Conservation (phyloP, 257 asterid species). For the Solanum clarkiae region DNA sequence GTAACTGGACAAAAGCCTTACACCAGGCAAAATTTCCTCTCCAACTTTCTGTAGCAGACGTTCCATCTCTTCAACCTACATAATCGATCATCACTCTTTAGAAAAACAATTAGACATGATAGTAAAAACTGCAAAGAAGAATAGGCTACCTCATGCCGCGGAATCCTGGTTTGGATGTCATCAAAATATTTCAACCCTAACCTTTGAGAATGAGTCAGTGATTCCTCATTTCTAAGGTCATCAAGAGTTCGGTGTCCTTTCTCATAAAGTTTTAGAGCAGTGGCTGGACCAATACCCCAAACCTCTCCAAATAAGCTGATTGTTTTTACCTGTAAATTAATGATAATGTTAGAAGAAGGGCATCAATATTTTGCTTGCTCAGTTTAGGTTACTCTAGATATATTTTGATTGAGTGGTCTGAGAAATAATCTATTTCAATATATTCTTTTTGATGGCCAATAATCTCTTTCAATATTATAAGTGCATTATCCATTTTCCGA, state of each 20-base stretch:
- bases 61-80: slow-evolving; percentile 85
- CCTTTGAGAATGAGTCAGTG: slow-evolving; percentile 66
- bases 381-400: not conserved
- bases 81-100: not conserved
- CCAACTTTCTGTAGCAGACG: slow-evolving; percentile 57
- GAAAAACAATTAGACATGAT: not conserved
- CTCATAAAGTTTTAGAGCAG: slow-evolving; percentile 80
- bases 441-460: not conserved
- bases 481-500: not conserved
- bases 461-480: not conserved
- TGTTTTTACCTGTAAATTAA: slow-evolving; percentile 48
- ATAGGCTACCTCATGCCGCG: slow-evolving; percentile 64
- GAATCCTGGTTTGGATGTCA: slow-evolving; percentile 82
- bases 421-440: not conserved
- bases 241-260: slow-evolving; percentile 81
- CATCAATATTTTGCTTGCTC: not conserved
- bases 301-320: slow-evolving; percentile 91
- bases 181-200: slow-evolving; percentile 72
- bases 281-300: slow-evolving; percentile 94
- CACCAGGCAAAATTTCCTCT: slow-evolving; percentile 77
- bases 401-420: not conserved
- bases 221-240: slow-evolving; percentile 61
- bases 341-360: not conserved
- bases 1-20: slow-evolving; percentile 20
- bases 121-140: not conserved